These are phyloP conservation scores for Pelargonium australe DNA, from an alignment of 441 rosid genomes.

Conservation along the genomic window DNA sequence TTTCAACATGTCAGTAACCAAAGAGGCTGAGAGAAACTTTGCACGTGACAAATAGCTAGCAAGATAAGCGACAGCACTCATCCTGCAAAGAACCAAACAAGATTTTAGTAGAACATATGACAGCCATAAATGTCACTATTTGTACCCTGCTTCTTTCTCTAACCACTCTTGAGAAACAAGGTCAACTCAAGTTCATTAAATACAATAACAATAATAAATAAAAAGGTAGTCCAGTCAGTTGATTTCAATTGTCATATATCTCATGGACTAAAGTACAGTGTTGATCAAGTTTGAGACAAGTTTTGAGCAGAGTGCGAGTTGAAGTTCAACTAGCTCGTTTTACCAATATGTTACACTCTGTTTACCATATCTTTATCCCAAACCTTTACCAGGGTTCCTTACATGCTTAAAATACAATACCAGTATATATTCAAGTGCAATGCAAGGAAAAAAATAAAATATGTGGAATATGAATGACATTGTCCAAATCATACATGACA, in stretches of 20 bases:
- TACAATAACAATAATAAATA: not conserved
- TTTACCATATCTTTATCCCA: not conserved
- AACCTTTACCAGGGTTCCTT: not conserved
- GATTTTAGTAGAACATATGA: not conserved
- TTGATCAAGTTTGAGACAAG: not conserved
- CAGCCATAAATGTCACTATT: not conserved
- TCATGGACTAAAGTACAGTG: not conserved
- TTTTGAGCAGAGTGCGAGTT: not conserved
- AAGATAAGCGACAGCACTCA: conserved; percentile 81
- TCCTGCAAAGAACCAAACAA: conserved; percentile 38
- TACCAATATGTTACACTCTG: no score
- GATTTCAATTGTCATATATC: not conserved
- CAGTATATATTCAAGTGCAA: not conserved
- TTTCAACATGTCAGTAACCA: conserved; percentile 39
- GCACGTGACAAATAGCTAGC: conserved; percentile 84
- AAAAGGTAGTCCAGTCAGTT: no score
- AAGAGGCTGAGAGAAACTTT: conserved; percentile 51
- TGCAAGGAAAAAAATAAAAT: not conserved
- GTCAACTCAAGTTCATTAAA: not conserved
- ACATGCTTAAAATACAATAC: not conserved
- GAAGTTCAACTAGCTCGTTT: not conserved
- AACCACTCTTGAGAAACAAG: not conserved
- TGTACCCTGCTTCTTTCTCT: not conserved
- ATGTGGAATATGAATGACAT: not conserved
- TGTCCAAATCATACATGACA: not conserved